Conservation (phyloP, 169 alveolate genomes). For the Plasmodium cynomolgi region DNA sequence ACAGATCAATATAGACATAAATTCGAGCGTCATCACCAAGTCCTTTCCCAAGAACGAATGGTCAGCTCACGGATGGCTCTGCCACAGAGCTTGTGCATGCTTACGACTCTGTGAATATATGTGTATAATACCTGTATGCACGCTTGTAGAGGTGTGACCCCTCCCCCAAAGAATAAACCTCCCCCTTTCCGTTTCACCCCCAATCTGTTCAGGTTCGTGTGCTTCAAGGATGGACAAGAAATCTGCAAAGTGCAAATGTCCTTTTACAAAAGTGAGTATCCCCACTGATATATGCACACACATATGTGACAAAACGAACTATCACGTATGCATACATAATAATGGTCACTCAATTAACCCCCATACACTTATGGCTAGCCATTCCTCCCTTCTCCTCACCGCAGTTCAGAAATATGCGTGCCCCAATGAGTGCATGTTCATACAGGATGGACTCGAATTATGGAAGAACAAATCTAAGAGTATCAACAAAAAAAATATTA, state of each 20-base stretch:
- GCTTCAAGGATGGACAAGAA: constrained; percentile 77
- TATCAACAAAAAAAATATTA: constrained; percentile 20
- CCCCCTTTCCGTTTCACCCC: neutral
- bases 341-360: neutral
- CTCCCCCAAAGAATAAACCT: neutral
- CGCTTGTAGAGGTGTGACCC: neutral
- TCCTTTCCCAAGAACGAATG: constrained; percentile 73
- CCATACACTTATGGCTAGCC: neutral
- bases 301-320: neutral
- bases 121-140: neutral
- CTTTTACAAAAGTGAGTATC: constrained; percentile 55
- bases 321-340: neutral
- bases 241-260: constrained; percentile 71
- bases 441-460: constrained; percentile 75
- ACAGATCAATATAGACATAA: constrained; percentile 60
- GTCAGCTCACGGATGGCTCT: neutral
- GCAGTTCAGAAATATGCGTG: constrained; percentile 69
- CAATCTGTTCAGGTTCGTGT: constrained; percentile 56
- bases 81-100: neutral
- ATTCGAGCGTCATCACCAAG: constrained; percentile 39
- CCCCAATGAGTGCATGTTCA: constrained; percentile 70
- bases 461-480: constrained; percentile 63
- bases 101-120: neutral
- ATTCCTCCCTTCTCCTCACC: neutral
- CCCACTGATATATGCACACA: neutral